Conservation (phyloP, 192 early-diverging fungal species). For the Rhizoclosmatium sp. region DNA sequence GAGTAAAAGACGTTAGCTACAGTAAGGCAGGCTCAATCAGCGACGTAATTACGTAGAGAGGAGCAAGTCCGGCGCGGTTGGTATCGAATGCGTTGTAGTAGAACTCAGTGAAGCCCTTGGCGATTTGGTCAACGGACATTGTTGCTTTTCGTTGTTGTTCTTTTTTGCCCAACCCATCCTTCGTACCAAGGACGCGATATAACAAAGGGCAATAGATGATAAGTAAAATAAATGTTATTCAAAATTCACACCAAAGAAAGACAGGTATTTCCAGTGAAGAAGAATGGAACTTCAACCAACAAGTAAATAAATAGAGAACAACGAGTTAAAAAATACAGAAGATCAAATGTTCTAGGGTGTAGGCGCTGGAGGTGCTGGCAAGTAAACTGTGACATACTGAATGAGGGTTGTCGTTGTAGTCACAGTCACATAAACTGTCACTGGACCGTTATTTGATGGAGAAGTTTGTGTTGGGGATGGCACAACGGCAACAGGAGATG, state of each 20-base stretch:
- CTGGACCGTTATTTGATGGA: neutral
- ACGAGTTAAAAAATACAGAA: too few species aligned
- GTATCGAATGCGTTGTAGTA: conserved; percentile 90
- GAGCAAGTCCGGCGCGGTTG: conserved; percentile 66
- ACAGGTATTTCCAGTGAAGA: too few species aligned
- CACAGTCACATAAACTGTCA: conserved; percentile 7
- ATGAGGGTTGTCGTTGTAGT: neutral
- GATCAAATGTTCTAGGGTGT: too few species aligned
- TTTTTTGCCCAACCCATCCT: too few species aligned
- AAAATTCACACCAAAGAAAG: too few species aligned
- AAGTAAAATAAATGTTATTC: too few species aligned
- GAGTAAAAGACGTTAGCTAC: neutral
- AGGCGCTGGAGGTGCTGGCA: neutral
- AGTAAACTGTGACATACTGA: neutral
- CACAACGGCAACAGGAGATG: neutral
- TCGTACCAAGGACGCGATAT: too few species aligned
- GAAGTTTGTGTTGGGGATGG: neutral
- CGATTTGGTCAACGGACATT: conserved; percentile 45
- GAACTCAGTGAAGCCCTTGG: conserved; percentile 78
- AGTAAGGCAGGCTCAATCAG: neutral
- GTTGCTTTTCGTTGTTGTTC: too few species aligned
- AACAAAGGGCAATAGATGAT: too few species aligned
- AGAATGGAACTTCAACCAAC: too few species aligned
- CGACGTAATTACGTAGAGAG: conserved; percentile 79
- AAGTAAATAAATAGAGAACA: too few species aligned